Evolutionary conservation across 345 rosid genomes (phyloP).

Genomic region (Isatis tinctoria): DNA sequence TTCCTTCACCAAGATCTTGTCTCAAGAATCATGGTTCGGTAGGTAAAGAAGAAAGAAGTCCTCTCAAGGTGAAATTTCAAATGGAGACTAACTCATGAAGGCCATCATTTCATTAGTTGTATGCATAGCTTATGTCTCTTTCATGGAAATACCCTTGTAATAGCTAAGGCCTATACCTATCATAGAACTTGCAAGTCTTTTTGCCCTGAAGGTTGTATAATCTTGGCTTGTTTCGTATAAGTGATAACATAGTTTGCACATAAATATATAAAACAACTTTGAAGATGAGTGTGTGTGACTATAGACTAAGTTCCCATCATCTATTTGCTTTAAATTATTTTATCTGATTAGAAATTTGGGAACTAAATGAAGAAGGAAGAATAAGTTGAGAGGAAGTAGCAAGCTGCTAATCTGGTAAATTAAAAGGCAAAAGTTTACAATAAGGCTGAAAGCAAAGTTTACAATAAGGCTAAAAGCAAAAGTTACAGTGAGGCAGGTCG

Average conservation of each 20-base stretch:
- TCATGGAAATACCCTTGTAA: neutral
- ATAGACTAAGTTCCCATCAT: neutral
- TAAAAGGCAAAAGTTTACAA: constrained; percentile 16
- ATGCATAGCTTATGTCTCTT: neutral
- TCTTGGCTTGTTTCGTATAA: constrained; percentile 1
- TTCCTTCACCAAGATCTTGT: constrained; percentile 19
- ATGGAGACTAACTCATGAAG: constrained; percentile 4
- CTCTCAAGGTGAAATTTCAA: constrained; percentile 14
- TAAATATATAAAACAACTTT: neutral
- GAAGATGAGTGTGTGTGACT: neutral
- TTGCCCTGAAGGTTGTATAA: neutral
- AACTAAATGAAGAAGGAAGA: neutral
- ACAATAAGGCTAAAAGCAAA: neutral
- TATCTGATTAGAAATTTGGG: neutral
- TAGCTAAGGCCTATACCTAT: constrained; percentile 4
- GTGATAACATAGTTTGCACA: neutral
- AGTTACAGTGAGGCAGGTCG: constrained; percentile 20
- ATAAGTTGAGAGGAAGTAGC: constrained; percentile 1
- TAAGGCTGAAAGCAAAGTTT: constrained; percentile 4
- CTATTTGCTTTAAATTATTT: neutral
- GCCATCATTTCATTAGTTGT: neutral
- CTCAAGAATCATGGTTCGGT: constrained; percentile 8
- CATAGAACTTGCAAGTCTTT: neutral
- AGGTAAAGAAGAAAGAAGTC: constrained; percentile 6
- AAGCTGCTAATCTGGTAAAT: neutral